Base-by-base conservation (phyloP, 2,329 filamentous ascomycete genomes). In the Amauroascus niger region DNA sequence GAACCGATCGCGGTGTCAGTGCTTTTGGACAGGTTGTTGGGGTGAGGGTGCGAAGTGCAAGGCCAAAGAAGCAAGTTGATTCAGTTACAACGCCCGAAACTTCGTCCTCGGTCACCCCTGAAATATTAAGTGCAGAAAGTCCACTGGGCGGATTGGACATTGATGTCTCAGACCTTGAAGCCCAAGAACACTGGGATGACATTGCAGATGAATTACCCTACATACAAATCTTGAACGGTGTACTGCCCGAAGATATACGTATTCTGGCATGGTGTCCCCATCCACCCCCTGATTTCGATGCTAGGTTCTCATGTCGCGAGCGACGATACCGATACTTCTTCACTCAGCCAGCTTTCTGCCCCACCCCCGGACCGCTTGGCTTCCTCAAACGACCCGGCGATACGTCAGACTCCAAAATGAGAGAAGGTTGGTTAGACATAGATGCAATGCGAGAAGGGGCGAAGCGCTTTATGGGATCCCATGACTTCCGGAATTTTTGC, bases 401-500 rank as follows among this genome's bases (percentile, higher is more conserved):
- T 26, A 39, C 59, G 16, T 53, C 57, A 11, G 54, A 54, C 16
- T 59, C 61, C 13, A 64, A 67, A 22, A 64, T 65, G 33, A 79
- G 79, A 64, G 79, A 84, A 59, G 90, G 89, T 32, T 93, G 86
- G 82, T 79, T 98, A 6, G 84, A 97, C 70, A 86, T 97, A 53
- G 83, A 82, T 0, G 84, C 84, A 33, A 98, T 98, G 93, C 79
- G 82, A 16, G 71, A 82, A 62, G 93, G 87, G 0, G 93, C 91
- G 22, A 84, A 81, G 65, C 76, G 82, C 48, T 91, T 88, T 61
- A 81, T 89, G 61, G 93, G 93, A 5, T 69, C 83, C 49, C 88
- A 97, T 69, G 93, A 98, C 72, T 98, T 97, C 72, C 82, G 93
- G 56, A 98, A 98, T 69, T 87, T 97, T 66, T 97, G 93, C 78